Percentiles rank a stretch among this genome's conserved stretches.
These are phyloP conservation scores for Huntiella abstrusa DNA, from an alignment of 2,329 filamentous ascomycete genomes.

Conservation along the genomic window DNA sequence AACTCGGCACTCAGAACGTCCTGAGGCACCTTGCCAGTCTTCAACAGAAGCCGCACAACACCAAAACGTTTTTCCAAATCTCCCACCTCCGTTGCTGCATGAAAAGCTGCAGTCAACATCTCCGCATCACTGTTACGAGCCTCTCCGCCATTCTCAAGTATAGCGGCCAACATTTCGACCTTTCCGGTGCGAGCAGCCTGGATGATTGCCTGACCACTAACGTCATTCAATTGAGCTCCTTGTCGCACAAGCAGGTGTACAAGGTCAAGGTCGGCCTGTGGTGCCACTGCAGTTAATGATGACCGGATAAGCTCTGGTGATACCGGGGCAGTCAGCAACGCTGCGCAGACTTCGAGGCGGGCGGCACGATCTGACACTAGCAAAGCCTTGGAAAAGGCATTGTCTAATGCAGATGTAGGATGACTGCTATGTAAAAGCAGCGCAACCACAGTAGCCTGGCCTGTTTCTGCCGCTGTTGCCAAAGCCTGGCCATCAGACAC, in stretches of 20 bases:
- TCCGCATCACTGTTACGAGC: slow-evolving; percentile 15
- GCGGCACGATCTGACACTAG: slow-evolving; percentile 22
- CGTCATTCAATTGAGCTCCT: slow-evolving; percentile 31
- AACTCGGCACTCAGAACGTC: slow-evolving; percentile 34
- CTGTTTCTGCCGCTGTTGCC: slow-evolving; percentile 25
- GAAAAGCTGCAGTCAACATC: slow-evolving; percentile 32
- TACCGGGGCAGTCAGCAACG: slow-evolving; percentile 28
- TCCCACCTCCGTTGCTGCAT: slow-evolving; percentile 33
- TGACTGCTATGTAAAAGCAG: slow-evolving; percentile 23
- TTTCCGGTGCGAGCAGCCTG: slow-evolving; percentile 34
- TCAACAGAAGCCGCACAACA: slow-evolving; percentile 32
- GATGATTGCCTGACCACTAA: slow-evolving; percentile 33
- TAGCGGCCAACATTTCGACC: slow-evolving; percentile 28
- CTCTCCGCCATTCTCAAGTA: slow-evolving; percentile 22
- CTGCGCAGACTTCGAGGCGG: slow-evolving; percentile 26
- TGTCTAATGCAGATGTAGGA: slow-evolving; percentile 20
- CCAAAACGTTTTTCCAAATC: slow-evolving; percentile 29
- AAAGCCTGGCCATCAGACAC: slow-evolving; percentile 31
- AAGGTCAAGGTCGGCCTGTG: slow-evolving; percentile 32
- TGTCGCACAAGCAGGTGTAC: slow-evolving; percentile 31
- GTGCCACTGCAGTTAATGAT: slow-evolving; percentile 30
- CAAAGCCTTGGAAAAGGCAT: slow-evolving; percentile 23
- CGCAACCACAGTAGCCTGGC: slow-evolving; percentile 26
- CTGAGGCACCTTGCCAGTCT: slow-evolving; percentile 27
- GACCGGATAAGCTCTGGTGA: slow-evolving; percentile 27